Evolutionary conservation across 805 yeast species (phyloP), one percentile per base, ranked within the genome.

Genomic region (Kuraishia piskuri): DNA sequence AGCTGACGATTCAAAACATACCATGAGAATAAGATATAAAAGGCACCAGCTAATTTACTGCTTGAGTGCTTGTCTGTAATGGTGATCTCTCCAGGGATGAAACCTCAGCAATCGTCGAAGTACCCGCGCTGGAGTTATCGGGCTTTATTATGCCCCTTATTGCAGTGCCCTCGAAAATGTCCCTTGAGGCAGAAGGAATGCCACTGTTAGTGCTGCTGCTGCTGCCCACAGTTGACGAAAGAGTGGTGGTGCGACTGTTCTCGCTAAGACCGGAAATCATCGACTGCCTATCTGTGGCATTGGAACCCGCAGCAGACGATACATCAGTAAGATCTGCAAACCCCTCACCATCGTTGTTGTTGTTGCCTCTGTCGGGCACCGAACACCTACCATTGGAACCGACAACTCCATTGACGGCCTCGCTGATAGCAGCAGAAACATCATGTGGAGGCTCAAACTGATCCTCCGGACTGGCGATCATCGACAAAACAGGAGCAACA

Each of bases 401-500:
- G n/a, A 22, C 20, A 37, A 23, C 21, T 17, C 25, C 6, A 22
- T 37, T 22, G 46, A 45, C 19, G 40, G 24, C 25, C 44, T 53
- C 21, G 52, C 36, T 31, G 17, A 31, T 31, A n/a, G 40, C 40
- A 12, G 17, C 40, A 31, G 40, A 31, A 4, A 31, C 40, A 31
- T 31, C 40, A 31, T 31, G 8, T 31, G 17, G 40, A 31, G 40
- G 40, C 14, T 31, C 40, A 31, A 31, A 31, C 40, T 31, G 14
- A 21, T 22, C 51, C 7, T 24, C 51, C 24, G 23, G 46, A 25
- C 24, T 47, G 12, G 46, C 22, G 26, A 60, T 48, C 14, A 56
- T 53, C 7, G 63, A 57, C 44, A 60, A 44, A 2, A 62, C 56
- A 14, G 64, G 63, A 50, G 64, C 67, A 14, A 64, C 65, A 2